Evolutionary conservation across 306 rosid genomes (phyloP).

Genomic region (Nissolia schottii): DNA sequence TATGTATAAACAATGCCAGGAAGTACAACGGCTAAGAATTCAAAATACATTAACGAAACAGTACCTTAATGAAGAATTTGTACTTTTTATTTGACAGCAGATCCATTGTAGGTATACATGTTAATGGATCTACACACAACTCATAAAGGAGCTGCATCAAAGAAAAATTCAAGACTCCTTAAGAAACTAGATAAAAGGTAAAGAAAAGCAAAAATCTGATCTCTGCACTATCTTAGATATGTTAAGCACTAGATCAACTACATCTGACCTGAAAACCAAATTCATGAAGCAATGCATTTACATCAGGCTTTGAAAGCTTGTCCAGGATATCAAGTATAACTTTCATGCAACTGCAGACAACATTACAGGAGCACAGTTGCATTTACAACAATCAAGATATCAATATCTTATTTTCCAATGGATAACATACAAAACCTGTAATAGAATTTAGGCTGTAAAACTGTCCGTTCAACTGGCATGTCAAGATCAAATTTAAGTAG

Average conservation of each 20-base stretch:
- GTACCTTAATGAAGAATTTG: constrained; percentile 80
- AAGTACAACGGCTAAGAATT: background rate
- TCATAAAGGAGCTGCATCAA: constrained; percentile 78
- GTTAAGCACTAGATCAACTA: constrained; percentile 14
- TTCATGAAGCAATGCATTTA: constrained; percentile 80
- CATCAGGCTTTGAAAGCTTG: constrained; percentile 76
- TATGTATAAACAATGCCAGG: background rate
- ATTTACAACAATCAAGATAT: constrained; percentile 1
- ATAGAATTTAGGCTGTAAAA: constrained; percentile 89
- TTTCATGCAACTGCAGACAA: constrained; percentile 84
- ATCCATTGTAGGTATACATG: constrained; percentile 72
- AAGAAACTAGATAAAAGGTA: background rate
- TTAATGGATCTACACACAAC: constrained; percentile 76
- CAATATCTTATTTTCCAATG: constrained; percentile 8
- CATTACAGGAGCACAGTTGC: constrained; percentile 17
- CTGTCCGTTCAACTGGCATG: constrained; percentile 65
- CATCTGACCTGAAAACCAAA: constrained; percentile 90
- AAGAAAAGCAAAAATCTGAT: background rate
- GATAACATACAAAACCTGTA: constrained; percentile 59
- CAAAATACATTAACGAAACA: constrained; percentile 1
- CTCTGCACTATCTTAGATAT: background rate
- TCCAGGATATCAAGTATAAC: constrained; percentile 89
- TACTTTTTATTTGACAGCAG: constrained; percentile 75
- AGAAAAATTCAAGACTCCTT: constrained; percentile 11
- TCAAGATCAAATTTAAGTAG: constrained; percentile 90